Evolutionary conservation across 2,329 filamentous ascomycete genomes (phyloP), one percentile per base, ranked within the genome.

Genomic region (Penicillium occitanis): DNA sequence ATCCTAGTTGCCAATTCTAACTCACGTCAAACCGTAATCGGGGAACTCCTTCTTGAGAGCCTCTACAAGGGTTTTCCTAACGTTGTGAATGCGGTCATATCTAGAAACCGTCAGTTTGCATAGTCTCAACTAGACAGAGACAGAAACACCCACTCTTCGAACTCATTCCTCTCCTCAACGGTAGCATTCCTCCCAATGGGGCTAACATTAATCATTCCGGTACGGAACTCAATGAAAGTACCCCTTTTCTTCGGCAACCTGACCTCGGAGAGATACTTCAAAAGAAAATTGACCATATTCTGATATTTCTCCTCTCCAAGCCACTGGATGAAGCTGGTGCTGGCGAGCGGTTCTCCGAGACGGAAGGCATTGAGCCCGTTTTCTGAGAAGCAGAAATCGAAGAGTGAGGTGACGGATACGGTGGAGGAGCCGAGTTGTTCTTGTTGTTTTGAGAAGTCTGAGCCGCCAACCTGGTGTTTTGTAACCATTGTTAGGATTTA

Each of bases 351-450:
- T 77, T 89, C 80, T 73, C 94, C 95, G 74, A 93, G 82, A 75
- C 93, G 92, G 85, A 86, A 96, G 51, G 94, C 95, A 1, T 91
- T 96, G 71, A 99, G 87, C 11, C 95, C 95, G 82, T 99, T 99
- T 84, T 99, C 95, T 67, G 93, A 85, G 83, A 99, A 99, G 87
- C 91, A 95, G 83, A 92, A 99, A 84, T 99, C 95, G 84, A 99
- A 99, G 74, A 98, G 88, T 68, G 87, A 84, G 62, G 89, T 93
- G 68, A 98, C 94, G 72, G 83, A 78, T 71, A 90, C 85, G 66
- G 85, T 82, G 30, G 86, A 78, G 3, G 87, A 85, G 77, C 93
- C 93, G 68, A 98, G 87, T 83, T 98, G 94, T 81, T 98, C 95
- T 81, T 98, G 92, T 82, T 98, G 95, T 84, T 99, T 98, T 77